These are phyloP conservation scores for Porphyrellus cyaneotinctus DNA, from an alignment of 768 basidiomycete genomes.

Conservation along the genomic window DNA sequence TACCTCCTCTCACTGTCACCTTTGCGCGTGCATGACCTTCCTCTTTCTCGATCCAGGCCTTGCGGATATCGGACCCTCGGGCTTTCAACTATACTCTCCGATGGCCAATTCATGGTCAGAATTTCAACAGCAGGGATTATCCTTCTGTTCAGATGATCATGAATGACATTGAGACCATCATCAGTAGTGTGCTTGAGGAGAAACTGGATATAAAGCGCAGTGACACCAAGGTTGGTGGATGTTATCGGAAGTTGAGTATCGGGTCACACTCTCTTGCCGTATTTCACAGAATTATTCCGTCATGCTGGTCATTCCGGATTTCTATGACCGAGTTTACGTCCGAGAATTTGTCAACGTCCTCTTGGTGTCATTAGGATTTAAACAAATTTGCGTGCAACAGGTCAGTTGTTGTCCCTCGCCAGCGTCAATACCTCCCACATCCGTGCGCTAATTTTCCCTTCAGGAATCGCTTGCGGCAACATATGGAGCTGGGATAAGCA, in stretches of 20 bases:
- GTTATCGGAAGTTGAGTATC: neutral
- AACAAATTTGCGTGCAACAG: conserved; percentile 90
- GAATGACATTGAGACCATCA: conserved; percentile 73
- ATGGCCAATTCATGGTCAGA: conserved; percentile 78
- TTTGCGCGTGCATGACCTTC: conserved; percentile 5
- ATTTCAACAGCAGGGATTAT: conserved; percentile 83
- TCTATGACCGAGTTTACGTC: conserved; percentile 82
- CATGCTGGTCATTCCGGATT: conserved; percentile 87
- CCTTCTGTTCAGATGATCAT: conserved; percentile 62
- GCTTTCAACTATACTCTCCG: conserved; percentile 66
- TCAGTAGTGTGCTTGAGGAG: conserved; percentile 57
- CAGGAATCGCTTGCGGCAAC: conserved; percentile 92
- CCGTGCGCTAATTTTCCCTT: neutral
- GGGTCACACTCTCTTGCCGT: neutral
- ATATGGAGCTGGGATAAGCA: conserved; percentile 92
- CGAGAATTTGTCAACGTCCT: conserved; percentile 72
- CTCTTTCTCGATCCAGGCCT: conserved; percentile 46
- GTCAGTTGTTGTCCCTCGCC: conserved; percentile 32
- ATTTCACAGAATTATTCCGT: conserved; percentile 72
- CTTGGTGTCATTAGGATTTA: conserved; percentile 81
- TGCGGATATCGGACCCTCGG: conserved; percentile 66
- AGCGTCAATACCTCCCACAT: neutral
- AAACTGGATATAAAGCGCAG: conserved; percentile 48
- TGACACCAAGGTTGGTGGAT: conserved; percentile 56
- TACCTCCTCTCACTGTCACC: conserved; percentile 21